phyloP scores from a whole-genome alignment of 495 filamentous ascomycete genomes.

The Antarctomyces pellizariae region DNA sequence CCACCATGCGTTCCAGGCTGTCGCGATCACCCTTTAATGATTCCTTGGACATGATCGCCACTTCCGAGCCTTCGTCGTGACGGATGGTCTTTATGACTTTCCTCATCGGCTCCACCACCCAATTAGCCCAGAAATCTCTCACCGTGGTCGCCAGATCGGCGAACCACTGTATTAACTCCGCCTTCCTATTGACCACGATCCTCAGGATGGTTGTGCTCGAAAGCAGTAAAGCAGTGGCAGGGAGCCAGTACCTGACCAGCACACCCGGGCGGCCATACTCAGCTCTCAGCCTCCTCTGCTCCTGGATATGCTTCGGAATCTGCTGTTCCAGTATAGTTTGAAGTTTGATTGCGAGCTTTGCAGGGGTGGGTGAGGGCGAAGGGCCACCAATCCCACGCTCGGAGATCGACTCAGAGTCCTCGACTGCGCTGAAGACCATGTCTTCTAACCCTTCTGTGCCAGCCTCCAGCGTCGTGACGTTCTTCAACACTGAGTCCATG shows the following conservation, averaged over 20 bases:
- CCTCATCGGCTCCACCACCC: slow-evolving; percentile 65
- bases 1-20: slow-evolving; percentile 89
- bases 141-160: slow-evolving; percentile 48
- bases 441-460: slow-evolving; percentile 50
- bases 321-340: slow-evolving; percentile 34
- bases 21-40: slow-evolving; percentile 73
- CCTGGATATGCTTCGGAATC: slow-evolving; percentile 31
- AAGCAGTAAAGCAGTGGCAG: slow-evolving; percentile 36
- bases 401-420: slow-evolving; percentile 32
- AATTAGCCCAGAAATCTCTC: slow-evolving; percentile 83
- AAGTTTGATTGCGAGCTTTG: slow-evolving; percentile 40
- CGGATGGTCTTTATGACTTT: slow-evolving; percentile 80
- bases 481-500: slow-evolving; percentile 55
- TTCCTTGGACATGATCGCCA: slow-evolving; percentile 83
- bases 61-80: slow-evolving; percentile 73
- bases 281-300: slow-evolving; percentile 23
- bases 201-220: slow-evolving; percentile 63
- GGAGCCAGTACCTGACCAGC: slow-evolving; percentile 76
- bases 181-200: slow-evolving; percentile 44
- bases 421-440: slow-evolving; percentile 36
- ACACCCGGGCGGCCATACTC: slow-evolving; percentile 51
- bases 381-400: slow-evolving; percentile 17
- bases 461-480: slow-evolving; percentile 28
- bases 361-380: slow-evolving; percentile 20
- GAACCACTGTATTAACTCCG: slow-evolving; percentile 56